Evolutionary conservation across 2,329 filamentous ascomycete genomes (phyloP), one percentile per base, ranked within the genome.

Genomic region (Hyphodiscus sp.): DNA sequence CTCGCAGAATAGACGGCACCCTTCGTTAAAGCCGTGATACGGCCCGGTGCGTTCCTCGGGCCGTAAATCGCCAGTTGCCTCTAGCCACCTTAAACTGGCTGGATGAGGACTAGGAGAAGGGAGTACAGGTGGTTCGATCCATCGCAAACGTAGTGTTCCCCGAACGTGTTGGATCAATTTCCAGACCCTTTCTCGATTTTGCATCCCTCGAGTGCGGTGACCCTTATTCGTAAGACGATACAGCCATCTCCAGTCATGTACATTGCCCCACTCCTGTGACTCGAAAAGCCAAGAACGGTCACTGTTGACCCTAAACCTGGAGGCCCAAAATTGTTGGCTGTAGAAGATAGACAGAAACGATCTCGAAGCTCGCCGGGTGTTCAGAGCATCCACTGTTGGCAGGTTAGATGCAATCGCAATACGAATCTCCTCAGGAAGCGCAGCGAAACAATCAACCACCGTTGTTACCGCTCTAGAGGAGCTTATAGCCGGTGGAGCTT

Each of bases 121-220:
- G n/a, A n/a, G n/a, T n/a, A n/a, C n/a, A n/a, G n/a, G n/a, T n/a
- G n/a, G n/a, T 41, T 33, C 15, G 30, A 41, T 23, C 41, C 45
- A 41, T n/a, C 18, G 44, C 20, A 51, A 29, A 41, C 20, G 19
- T 16, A 19, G 16, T 20, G 6, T 15, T 20, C 41, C 50, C 20
- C 15, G 23, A 43, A 43, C 41, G 15, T 41, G 50, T 30, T 47
- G 30, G 29, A 51, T 46, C n/a, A 51, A 23, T 38, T 45, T 45
- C 50, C 50, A 51, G 50, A 51, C 29, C 15, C 50, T 45, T 41
- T 41, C 18, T 47, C 50, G 20, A 47, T 51, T 51, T 41, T 47
- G 50, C 20, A 45, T 33, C 29, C 44, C 44, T 46, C 5, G 42
- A 38, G 50, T 33, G 29, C 29, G 42, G 20, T 51, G 49, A 38